These are phyloP conservation scores for Aspergillus felis DNA, from an alignment of 2,329 filamentous ascomycete genomes.

Conservation along the genomic window DNA sequence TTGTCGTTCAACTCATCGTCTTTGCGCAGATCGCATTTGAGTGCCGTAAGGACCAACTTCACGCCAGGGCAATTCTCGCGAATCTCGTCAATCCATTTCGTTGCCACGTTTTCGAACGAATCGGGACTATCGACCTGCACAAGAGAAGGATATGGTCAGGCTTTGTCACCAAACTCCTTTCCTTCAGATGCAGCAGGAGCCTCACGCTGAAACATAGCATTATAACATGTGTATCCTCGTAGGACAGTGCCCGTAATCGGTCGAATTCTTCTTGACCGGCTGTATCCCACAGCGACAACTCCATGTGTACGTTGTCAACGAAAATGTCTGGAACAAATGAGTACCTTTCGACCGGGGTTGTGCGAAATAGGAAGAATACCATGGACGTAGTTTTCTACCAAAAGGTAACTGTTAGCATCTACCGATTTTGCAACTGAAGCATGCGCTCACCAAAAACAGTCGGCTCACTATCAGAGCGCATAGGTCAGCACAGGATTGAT, in stretches of 20 bases:
- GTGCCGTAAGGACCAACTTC: slow-evolving; percentile 87
- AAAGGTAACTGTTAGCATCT: slow-evolving; percentile 25
- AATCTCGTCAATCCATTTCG: slow-evolving; percentile 98
- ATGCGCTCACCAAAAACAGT: slow-evolving; percentile 70
- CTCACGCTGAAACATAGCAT: slow-evolving; percentile 93
- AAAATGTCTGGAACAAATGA: slow-evolving; percentile 71
- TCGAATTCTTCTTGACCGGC: slow-evolving; percentile 99
- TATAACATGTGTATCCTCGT: slow-evolving; percentile 96
- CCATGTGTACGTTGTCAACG: slow-evolving; percentile 94
- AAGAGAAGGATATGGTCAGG: slow-evolving; percentile 3
- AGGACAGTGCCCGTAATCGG: slow-evolving; percentile 87
- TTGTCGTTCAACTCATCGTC: slow-evolving; percentile 68
- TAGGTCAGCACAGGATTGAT: slow-evolving; percentile 18
- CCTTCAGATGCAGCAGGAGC: neutral
- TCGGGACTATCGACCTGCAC: slow-evolving; percentile 80
- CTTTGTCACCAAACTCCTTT: neutral
- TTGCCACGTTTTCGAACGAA: slow-evolving; percentile 96
- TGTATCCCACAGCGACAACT: slow-evolving; percentile 96
- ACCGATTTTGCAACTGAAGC: slow-evolving; percentile 8
- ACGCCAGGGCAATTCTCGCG: slow-evolving; percentile 95
- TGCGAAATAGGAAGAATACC: slow-evolving; percentile 52
- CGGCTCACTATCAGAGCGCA: slow-evolving; percentile 60
- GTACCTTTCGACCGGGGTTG: slow-evolving; percentile 6
- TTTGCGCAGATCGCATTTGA: slow-evolving; percentile 95
- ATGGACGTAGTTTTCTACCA: slow-evolving; percentile 90